Base-by-base conservation (phyloP, 108 stramenopile genomes). In the Fragilaria crotonensis region DNA sequence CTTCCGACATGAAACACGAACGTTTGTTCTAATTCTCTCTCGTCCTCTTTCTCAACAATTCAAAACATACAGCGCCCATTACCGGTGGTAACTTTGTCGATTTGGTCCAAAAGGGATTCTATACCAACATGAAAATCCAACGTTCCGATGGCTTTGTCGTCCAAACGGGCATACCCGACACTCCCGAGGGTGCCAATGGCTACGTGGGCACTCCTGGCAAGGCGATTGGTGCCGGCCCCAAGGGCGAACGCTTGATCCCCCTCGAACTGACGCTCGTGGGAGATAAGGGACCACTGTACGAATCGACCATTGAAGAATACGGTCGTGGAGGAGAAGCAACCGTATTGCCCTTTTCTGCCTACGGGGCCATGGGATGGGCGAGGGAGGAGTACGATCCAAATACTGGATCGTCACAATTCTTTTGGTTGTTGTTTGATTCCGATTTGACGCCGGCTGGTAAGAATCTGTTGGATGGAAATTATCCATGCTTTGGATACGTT, bases 371-470 rank as follows among this genome's bases (percentile, higher is more conserved):
- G 78, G 97, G 97, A 48, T 96, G 95, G 97, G 97, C 97, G 0
- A 72, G 97, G 25, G 89, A 93, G 28, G 97, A 97, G 57, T 95
- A 94, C 66, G 97, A 95, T 45, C 67, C 91, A 20, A 95, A 97
- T 58, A 78, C 87, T 4, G 97, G 95, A 30, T 84, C 83, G 32
- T 83, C 81, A 58, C 96, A 97, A 75, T 96, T 96, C 77, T 97
- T 97, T 68, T 97, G 92, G 92, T 67, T 97, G 54, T 73, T 97
- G 46, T 97, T 97, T 68, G 95, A 97, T 68, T 88, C 85, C 18
- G 96, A 97, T 80, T 77, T 97, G 36, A 97, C 96, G 5, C 96
- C 96, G 17, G 96, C 95, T n/a, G 97, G 97, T 26, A 98, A 98
- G 75, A 98, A 98, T 77, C 81, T 98, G 0, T 67, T 98, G 47